phyloP scores from a whole-genome alignment of 2,329 filamentous ascomycete species.

The Fusarium tupiense region DNA sequence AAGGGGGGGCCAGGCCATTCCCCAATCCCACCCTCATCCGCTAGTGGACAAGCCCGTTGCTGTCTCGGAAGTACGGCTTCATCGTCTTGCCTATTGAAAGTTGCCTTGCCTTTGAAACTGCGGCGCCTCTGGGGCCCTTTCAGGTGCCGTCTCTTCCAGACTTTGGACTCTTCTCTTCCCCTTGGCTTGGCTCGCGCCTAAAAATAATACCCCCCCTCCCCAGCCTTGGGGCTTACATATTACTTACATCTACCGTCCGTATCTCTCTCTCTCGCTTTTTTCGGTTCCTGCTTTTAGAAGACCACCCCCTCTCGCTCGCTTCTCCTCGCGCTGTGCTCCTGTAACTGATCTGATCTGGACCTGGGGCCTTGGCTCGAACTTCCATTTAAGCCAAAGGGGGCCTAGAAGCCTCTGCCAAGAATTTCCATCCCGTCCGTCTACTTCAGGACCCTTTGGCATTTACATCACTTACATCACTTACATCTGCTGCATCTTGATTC shows the following conservation, averaged over 20 bases:
- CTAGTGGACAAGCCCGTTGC: constrained; percentile 31
- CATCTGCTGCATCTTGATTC: neutral
- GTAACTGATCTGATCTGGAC: neutral
- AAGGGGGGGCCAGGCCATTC: neutral
- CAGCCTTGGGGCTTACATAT: neutral
- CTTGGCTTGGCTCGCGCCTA: neutral
- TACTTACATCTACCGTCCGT: neutral
- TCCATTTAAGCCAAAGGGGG: constrained; percentile 13
- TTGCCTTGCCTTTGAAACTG: constrained; percentile 4
- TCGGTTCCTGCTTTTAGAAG: constrained; percentile 7
- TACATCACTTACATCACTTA: neutral
- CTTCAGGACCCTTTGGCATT: neutral
- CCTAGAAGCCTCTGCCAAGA: constrained; percentile 30
- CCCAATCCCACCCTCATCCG: constrained; percentile 20
- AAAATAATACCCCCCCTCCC: constrained; percentile 3
- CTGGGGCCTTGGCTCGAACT: neutral
- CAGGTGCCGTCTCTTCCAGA: constrained; percentile 27
- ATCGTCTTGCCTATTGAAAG: constrained; percentile 18
- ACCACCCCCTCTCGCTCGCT: neutral
- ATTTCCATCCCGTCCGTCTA: neutral
- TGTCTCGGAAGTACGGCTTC: constrained; percentile 46
- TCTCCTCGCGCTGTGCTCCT: neutral
- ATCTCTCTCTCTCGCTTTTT: neutral
- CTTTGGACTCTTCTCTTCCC: neutral
- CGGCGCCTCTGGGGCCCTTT: neutral